Evolutionary conservation across 2,329 filamentous ascomycete genomes (phyloP).

Genomic region (Aspergillus sp.): DNA sequence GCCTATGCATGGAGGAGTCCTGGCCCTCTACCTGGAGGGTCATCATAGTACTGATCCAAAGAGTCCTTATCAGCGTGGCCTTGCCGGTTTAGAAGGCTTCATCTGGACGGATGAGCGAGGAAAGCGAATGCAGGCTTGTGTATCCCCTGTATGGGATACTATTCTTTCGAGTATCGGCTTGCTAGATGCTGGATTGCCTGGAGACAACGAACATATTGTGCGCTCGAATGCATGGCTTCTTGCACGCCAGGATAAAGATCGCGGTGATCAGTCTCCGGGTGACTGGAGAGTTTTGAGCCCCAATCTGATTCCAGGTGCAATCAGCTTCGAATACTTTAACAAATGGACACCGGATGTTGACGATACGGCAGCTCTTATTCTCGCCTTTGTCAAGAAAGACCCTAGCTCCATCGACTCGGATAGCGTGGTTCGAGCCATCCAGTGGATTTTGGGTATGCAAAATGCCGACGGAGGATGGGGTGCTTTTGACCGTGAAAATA

Average conservation of each 20-base stretch:
- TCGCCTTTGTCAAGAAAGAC: constrained; percentile 22
- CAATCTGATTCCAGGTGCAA: constrained; percentile 17
- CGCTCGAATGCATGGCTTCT: constrained; percentile 8
- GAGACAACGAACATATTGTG: neutral
- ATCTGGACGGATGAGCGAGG: constrained; percentile 18
- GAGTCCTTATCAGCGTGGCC: constrained; percentile 11
- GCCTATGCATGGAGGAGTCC: constrained; percentile 20
- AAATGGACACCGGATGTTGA: constrained; percentile 29
- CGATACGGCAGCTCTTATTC: constrained; percentile 25
- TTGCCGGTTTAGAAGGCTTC: constrained; percentile 24
- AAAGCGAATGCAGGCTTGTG: constrained; percentile 20
- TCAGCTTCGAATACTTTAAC: constrained; percentile 26
- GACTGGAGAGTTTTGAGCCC: constrained; percentile 26
- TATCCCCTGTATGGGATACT: constrained; percentile 32
- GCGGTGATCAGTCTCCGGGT: constrained; percentile 5
- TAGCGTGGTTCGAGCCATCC: constrained; percentile 7
- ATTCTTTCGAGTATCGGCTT: constrained; percentile 26
- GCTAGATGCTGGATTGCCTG: constrained; percentile 9
- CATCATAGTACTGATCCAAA: constrained; percentile 7
- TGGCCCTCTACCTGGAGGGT: constrained; percentile 24
- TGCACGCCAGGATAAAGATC: constrained; percentile 16
- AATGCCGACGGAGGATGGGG: constrained; percentile 33
- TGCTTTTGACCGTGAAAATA: constrained; percentile 30
- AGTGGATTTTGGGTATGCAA: constrained; percentile 32
- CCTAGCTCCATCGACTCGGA: neutral